phyloP scores from a whole-genome alignment of 352 stramenopile species.

The Pythium rishiriense region DNA sequence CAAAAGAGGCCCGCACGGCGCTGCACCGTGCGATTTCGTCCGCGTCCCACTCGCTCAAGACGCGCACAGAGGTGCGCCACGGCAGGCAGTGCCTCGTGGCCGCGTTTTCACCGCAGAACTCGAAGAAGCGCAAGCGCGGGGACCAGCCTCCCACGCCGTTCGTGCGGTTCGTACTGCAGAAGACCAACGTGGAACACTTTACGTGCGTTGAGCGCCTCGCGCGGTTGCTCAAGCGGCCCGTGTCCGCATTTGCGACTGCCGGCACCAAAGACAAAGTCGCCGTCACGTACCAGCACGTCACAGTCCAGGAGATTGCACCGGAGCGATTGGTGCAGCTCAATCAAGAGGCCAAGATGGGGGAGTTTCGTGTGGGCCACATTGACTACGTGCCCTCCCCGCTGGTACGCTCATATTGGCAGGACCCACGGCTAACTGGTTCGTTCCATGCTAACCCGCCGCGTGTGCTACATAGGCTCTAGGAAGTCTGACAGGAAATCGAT shows the following conservation, averaged over 20 bases:
- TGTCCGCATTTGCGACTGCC: slow-evolving; percentile 62
- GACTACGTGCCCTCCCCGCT: slow-evolving; percentile 53
- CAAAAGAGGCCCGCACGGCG: slow-evolving; percentile 57
- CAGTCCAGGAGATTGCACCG: slow-evolving; percentile 45
- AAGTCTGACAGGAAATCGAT: slow-evolving; percentile 58
- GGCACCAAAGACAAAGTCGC: slow-evolving; percentile 80
- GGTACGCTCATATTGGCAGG: slow-evolving; percentile 22
- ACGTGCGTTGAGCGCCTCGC: slow-evolving; percentile 61
- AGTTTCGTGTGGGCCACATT: slow-evolving; percentile 42
- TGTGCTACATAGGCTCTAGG: slow-evolving; percentile 40
- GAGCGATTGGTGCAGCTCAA: slow-evolving; percentile 48
- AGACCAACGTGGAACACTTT: slow-evolving; percentile 80
- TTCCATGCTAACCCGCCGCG: not conserved
- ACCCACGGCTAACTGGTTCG: not conserved
- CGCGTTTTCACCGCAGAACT: slow-evolving; percentile 58
- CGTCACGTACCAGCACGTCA: slow-evolving; percentile 68
- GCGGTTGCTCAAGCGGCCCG: slow-evolving; percentile 38
- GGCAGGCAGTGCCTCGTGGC: slow-evolving; percentile 54
- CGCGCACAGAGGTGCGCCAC: slow-evolving; percentile 52
- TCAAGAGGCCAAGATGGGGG: slow-evolving; percentile 1
- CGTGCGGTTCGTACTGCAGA: slow-evolving; percentile 70
- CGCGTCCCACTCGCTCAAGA: slow-evolving; percentile 56
- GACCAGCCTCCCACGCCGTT: slow-evolving; percentile 38
- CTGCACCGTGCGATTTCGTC: slow-evolving; percentile 71
- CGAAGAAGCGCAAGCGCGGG: slow-evolving; percentile 72